Evolutionary conservation across 805 yeast genomes (phyloP), one percentile per base, ranked within the genome.

Genomic region (Cyberlindnera mississippiensis): DNA sequence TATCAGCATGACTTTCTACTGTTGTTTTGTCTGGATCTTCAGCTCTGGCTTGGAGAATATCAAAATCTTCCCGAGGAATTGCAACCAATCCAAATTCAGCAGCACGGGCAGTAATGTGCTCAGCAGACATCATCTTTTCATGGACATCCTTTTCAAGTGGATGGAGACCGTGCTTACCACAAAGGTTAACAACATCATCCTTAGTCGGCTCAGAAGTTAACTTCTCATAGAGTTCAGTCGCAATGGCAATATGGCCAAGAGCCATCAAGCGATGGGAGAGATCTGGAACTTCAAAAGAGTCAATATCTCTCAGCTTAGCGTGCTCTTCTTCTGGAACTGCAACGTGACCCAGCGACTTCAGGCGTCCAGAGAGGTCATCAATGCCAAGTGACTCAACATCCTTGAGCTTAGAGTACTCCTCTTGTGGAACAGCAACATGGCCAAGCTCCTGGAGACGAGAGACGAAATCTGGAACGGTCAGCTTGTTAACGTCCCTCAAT

Each of bases 1-100:
- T 44, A 0, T 31, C 41, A 8, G 56, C 57, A 28, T 55, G 46
- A 10, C 28, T 22, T 15, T 45, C 51, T 8, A 57, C 19, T 0
- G 55, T 42, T 15, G 40, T 41, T 18, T 40, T 50, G 22, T 51
- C 57, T 6, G 61, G 61, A 2, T 48, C 40, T 17, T 59, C 61
- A 15, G 52, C 50, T 29, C 43, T 45, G 3, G 56, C 50, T 34
- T 42, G 40, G 35, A 55, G 32, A 9, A 33, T 15, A 26, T 53
- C 45, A 17, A 51, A 46, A 36, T 63, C 64, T 4, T 52, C 55
- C n/a, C 45, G 37, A 12, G 53, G 38, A 33, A 52, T 27, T 17
- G 45, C 34, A 12, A 41, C 41, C 33, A 36, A 14, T 0, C 45
- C 50, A 20, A 44, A 35, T 16, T 41, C 41, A 9, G 39, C 30